These are phyloP conservation scores for Fraxinus xanthoxyloides DNA, from an alignment of 305 asterid species.

Conservation along the genomic window DNA sequence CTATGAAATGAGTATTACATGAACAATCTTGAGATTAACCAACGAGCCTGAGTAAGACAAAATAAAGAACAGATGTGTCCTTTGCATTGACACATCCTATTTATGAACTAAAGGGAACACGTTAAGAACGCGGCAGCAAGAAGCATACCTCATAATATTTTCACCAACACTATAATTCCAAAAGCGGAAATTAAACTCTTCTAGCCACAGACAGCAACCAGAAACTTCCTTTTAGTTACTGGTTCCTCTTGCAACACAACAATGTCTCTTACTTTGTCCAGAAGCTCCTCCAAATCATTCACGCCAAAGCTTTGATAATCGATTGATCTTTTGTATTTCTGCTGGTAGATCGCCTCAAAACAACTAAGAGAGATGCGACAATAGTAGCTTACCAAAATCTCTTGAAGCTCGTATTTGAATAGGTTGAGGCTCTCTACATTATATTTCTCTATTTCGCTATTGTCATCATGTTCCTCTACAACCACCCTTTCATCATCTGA, in stretches of 20 bases:
- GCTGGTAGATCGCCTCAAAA: constrained; percentile 70
- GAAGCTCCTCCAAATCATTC: constrained; percentile 60
- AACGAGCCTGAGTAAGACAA: not conserved
- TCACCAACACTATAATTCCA: constrained; percentile 22
- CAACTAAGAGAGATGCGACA: constrained; percentile 56
- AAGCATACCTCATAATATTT: constrained; percentile 29
- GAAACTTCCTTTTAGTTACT: constrained; percentile 47
- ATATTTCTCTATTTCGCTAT: constrained; percentile 23
- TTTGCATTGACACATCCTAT: not conserved
- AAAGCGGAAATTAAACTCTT: constrained; percentile 9
- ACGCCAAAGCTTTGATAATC: constrained; percentile 68
- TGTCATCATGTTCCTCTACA: constrained; percentile 29
- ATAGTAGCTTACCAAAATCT: constrained; percentile 78
- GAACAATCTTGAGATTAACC: not conserved
- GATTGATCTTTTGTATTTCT: constrained; percentile 68
- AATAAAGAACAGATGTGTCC: not conserved
- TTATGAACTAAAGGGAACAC: not conserved
- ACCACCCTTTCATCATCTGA: constrained; percentile 63
- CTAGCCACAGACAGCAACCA: constrained; percentile 59
- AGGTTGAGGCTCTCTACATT: constrained; percentile 38
- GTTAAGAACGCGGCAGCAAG: constrained; percentile 10
- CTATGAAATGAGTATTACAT: not conserved
- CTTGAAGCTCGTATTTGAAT: constrained; percentile 79
- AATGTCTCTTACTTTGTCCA: constrained; percentile 66
- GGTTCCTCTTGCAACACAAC: constrained; percentile 75